phyloP scores from a whole-genome alignment of 495 filamentous ascomycete genomes.

The Daldinia childiae region DNA sequence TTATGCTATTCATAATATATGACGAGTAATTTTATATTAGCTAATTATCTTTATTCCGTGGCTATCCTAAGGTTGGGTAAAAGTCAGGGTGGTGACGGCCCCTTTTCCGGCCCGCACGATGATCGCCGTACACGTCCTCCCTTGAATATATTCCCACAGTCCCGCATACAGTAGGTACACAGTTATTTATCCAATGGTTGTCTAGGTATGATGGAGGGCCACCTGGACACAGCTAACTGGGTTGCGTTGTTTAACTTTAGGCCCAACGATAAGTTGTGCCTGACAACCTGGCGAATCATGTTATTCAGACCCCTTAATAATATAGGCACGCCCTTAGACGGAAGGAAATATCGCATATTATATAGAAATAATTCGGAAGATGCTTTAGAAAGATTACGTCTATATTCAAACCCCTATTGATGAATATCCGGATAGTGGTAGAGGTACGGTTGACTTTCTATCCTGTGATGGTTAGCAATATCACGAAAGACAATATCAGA shows the following conservation, averaged over 20 bases:
- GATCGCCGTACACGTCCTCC: slow-evolving; percentile 40
- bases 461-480: neutral
- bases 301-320: slow-evolving; percentile 9
- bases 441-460: neutral
- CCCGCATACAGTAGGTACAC: slow-evolving; percentile 20
- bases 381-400: neutral
- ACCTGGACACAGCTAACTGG: slow-evolving; percentile 39
- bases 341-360: slow-evolving; percentile 3
- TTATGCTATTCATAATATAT: neutral
- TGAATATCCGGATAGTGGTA: slow-evolving; percentile 19
- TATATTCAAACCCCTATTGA: slow-evolving; percentile 10
- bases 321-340: slow-evolving; percentile 25
- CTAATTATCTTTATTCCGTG: slow-evolving; percentile 14
- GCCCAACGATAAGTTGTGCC: slow-evolving; percentile 40
- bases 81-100: slow-evolving; percentile 22
- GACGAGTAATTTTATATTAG: slow-evolving; percentile 6
- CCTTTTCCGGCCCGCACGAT: slow-evolving; percentile 29
- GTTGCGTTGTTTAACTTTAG: slow-evolving; percentile 16
- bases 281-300: slow-evolving; percentile 40
- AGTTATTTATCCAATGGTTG: slow-evolving; percentile 13
- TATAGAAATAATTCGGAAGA: slow-evolving; percentile 1
- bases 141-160: slow-evolving; percentile 35
- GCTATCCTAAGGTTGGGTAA: slow-evolving; percentile 19
- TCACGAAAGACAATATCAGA: neutral
- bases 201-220: slow-evolving; percentile 9